Conservation (phyloP, 768 basidiomycete species). For the Phlebiopsis gigantea region DNA sequence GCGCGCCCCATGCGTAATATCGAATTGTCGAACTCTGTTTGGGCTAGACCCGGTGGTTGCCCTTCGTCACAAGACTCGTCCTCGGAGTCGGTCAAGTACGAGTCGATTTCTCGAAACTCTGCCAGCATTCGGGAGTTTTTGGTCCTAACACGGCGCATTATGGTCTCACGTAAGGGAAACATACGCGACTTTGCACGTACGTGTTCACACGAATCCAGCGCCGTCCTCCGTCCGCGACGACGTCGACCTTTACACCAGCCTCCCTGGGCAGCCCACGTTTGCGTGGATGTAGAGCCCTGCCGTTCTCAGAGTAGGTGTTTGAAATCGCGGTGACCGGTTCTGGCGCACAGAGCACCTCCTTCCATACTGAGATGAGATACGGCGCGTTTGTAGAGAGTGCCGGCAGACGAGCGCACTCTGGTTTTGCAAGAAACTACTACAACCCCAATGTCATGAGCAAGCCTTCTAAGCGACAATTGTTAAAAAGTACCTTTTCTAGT, state of each 20-base stretch:
- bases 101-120: slow-evolving; percentile 83
- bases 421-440: slow-evolving; percentile 61
- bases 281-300: slow-evolving; percentile 10
- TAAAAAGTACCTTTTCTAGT: slow-evolving; percentile 31
- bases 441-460: slow-evolving; percentile 9
- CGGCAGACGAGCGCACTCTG: slow-evolving; percentile 38
- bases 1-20: slow-evolving; percentile 65
- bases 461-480: neutral
- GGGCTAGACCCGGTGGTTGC: slow-evolving; percentile 29
- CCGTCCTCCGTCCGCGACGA: slow-evolving; percentile 69
- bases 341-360: slow-evolving; percentile 61
- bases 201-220: slow-evolving; percentile 86
- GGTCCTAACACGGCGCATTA: slow-evolving; percentile 38
- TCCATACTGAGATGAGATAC: slow-evolving; percentile 78
- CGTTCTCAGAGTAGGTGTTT: slow-evolving; percentile 39
- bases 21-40: slow-evolving; percentile 64
- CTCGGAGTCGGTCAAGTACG: slow-evolving; percentile 62
- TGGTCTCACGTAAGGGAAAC: neutral
- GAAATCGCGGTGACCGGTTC: slow-evolving; percentile 55
- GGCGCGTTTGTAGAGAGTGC: slow-evolving; percentile 72
- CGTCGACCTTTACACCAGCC: slow-evolving; percentile 66
- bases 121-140: slow-evolving; percentile 72
- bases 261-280: slow-evolving; percentile 19
- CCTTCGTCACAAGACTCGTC: slow-evolving; percentile 27
- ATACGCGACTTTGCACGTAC: slow-evolving; percentile 39